phyloP scores from a whole-genome alignment of 352 stramenopile species.

The Phytophthora nicotianae region DNA sequence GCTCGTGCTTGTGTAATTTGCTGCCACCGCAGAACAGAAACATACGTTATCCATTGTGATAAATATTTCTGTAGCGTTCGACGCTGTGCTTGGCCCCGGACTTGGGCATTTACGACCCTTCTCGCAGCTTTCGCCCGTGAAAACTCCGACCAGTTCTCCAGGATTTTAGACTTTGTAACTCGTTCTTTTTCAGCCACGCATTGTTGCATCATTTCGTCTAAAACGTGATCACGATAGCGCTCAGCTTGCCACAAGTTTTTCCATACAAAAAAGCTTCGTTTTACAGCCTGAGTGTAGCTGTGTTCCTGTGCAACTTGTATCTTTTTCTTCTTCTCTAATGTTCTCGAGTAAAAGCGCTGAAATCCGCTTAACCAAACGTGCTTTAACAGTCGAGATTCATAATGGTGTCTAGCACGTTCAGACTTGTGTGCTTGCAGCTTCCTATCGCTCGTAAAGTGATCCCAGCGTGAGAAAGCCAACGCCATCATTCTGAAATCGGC shows the following conservation, averaged over 20 bases:
- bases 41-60: slow-evolving; percentile 34
- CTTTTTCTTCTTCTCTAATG: slow-evolving; percentile 16
- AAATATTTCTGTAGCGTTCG: slow-evolving; percentile 32
- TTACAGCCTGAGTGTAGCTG: slow-evolving; percentile 3
- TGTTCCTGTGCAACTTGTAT: slow-evolving; percentile 8
- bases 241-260: slow-evolving; percentile 19
- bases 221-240: slow-evolving; percentile 2
- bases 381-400: slow-evolving; percentile 24
- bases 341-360: slow-evolving; percentile 10
- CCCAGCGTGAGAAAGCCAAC: slow-evolving; percentile 27
- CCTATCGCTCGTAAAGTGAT: slow-evolving; percentile 24
- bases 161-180: slow-evolving; percentile 1
- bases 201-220: slow-evolving; percentile 9
- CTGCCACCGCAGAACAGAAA: slow-evolving; percentile 47
- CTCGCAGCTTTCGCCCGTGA: slow-evolving; percentile 25
- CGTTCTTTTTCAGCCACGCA: slow-evolving; percentile 8
- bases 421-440: slow-evolving; percentile 25
- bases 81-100: slow-evolving; percentile 34
- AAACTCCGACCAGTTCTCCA: slow-evolving; percentile 33
- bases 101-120: slow-evolving; percentile 39
- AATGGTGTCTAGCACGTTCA: slow-evolving; percentile 17
- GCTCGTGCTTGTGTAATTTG: slow-evolving; percentile 47
- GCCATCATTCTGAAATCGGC: slow-evolving; percentile 11
- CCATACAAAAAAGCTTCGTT: slow-evolving; percentile 25
- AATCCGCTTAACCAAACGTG: slow-evolving; percentile 34